These are phyloP conservation scores for Fraxinus quadrangulata DNA, from an alignment of 257 asterid species.

Conservation along the genomic window DNA sequence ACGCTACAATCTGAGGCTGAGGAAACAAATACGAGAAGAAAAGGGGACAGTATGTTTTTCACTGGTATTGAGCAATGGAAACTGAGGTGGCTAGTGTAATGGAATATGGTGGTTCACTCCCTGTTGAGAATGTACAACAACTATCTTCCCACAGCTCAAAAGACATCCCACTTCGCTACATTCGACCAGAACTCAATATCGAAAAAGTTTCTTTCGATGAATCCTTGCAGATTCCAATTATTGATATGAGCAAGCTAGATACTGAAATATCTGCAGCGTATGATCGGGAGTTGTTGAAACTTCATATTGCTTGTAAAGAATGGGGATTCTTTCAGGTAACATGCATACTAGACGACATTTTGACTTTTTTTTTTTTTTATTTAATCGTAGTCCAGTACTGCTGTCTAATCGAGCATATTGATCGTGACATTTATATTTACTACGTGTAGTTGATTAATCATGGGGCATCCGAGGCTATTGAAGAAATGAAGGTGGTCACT, in stretches of 20 bases:
- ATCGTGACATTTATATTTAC: background rate
- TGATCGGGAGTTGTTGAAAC: slow-evolving; percentile 33
- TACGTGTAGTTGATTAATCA: slow-evolving; percentile 35
- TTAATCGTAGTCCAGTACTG: too few species aligned
- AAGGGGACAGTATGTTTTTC: background rate
- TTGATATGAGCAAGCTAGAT: slow-evolving; percentile 37
- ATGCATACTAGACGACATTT: background rate
- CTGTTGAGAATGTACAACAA: slow-evolving; percentile 41
- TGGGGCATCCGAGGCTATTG: slow-evolving; percentile 30
- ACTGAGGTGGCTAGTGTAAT: background rate
- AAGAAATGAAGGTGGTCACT: slow-evolving; percentile 38
- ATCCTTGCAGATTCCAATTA: slow-evolving; percentile 36
- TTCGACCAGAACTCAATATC: slow-evolving; percentile 29
- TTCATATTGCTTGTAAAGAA: slow-evolving; percentile 36
- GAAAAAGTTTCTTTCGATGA: slow-evolving; percentile 22
- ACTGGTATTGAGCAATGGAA: slow-evolving; percentile 17
- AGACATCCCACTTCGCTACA: slow-evolving; percentile 30
- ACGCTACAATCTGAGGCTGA: background rate
- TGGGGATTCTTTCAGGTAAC: slow-evolving; percentile 52
- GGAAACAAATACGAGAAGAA: background rate
- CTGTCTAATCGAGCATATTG: background rate
- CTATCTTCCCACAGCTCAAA: slow-evolving; percentile 28
- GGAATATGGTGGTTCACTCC: slow-evolving; percentile 42
- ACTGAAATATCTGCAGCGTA: background rate
- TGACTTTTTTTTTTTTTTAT: background rate